Evolutionary conservation across 495 filamentous ascomycete genomes (phyloP), one percentile per base, ranked within the genome.

Genomic region (Talaromyces wortmannii): DNA sequence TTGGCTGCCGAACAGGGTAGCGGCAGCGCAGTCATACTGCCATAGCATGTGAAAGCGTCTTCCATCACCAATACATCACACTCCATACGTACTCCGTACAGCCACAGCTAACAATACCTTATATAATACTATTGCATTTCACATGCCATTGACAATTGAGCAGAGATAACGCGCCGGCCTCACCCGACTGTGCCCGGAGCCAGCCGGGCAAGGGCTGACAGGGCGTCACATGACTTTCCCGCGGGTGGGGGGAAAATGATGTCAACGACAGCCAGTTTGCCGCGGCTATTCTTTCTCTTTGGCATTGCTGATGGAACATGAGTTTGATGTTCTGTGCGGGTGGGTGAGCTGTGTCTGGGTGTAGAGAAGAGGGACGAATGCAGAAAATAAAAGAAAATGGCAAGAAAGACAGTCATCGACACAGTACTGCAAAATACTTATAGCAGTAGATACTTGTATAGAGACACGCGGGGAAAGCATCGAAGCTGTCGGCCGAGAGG

Each of bases 141-240:
- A 53, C 52, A 45, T 53, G 43, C 52, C n/a, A 46, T 46, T 42
- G 43, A 53, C 36, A 32, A 45, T 10, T 40, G 36, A 40, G 36
- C 8, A 10, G 13, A 40, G 36, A 40, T 10, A 10, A 40, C 8
- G 13, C 8, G 13, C 13, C 36, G 13, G 13, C 36, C 36, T 8
- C 8, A 5, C 5, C 8, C 13, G 8, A 40, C 36, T 13, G 36
- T 2, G 8, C 8, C 30, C 52, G 52, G 52, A 45, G 40, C 15
- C 16, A 42, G 29, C 52, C 52, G 52, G 52, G 18, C 2, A 30
- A 16, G 17, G 8, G 16, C 12, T 10, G 7, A 11, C 13, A 45
- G 11, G 13, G 36, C 36, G 32, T 53, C 52, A 53, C 52, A 53
- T 53, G 52, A 53, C 52, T 53, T 53, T 53, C 31, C 52, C 52